Evolutionary conservation across 2,329 filamentous ascomycete species (phyloP), one percentile per base, ranked within the genome.

Genomic region (Microcyclospora tardicrescens): DNA sequence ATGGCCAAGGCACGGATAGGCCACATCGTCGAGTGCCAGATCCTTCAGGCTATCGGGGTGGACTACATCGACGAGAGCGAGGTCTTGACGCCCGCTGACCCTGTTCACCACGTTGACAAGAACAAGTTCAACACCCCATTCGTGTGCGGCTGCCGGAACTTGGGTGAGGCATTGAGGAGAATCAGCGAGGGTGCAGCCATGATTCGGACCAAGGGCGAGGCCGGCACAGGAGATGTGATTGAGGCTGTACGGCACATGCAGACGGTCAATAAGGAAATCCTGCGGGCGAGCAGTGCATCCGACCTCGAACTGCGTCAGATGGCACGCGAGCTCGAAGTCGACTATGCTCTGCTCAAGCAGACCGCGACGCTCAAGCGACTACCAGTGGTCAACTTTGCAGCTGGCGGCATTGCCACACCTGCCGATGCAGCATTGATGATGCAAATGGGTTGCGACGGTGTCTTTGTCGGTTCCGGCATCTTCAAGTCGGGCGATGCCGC

Each of bases 31-130:
- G 91, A 98, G 70, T 95, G 87, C 69, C 89, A 84, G 72, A 93
- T 98, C 66, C 82, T 98, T 57, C 84, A 96, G 72, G 78, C 84
- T 41, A 79, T 96, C 39, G 87, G 84, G 45, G 82, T 96, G 54
- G 91, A 98, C 70, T 98, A 94, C 70, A 91, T 98, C 53, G 87
- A 98, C 65, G 91, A 98, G 69, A 87, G 81, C 62, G 91, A 98
- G 75, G 91, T 98, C 38, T 76, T 98, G 38, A 98, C 91, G 5
- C 89, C 89, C 1, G 91, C 91, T 49, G 91, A 98, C 61, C 76
- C 87, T 57, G 70, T 77, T 50, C 81, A 83, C 72, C 91, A 98
- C 67, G 86, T 98, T 43, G 82, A 87, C 62, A 98, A 98, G 73
- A 70, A 75, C 61, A 63, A 64, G 47, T 96, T 84, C 71, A 75